Conservation (phyloP, 371 early-diverging fungal species). For the Mucor irregularis region DNA sequence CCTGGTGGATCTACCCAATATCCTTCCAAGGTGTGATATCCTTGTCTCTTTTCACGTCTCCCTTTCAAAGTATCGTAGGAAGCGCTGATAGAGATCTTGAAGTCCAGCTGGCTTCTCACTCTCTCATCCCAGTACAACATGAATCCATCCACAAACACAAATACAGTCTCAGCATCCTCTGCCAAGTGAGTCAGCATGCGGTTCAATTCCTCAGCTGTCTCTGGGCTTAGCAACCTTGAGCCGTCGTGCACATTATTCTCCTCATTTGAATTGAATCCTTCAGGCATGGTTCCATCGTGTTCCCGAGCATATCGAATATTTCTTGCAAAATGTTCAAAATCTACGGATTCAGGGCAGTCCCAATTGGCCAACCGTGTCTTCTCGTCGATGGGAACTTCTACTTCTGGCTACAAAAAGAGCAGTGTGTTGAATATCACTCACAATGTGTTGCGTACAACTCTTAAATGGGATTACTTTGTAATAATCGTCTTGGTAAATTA, state of each 20-base stretch:
- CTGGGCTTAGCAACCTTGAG: conserved; percentile 9
- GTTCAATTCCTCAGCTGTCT: conserved; percentile 3
- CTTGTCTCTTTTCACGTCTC: conserved; percentile 68
- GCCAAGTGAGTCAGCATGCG: background rate
- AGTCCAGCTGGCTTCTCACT: conserved; percentile 54
- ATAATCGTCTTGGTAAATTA: conserved; percentile 86
- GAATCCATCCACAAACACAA: conserved; percentile 84
- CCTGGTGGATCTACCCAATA: conserved; percentile 86
- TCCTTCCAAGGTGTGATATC: conserved; percentile 68
- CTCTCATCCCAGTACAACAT: conserved; percentile 60
- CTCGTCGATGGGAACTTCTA: conserved; percentile 67
- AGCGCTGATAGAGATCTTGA: conserved; percentile 65
- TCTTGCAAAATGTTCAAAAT: conserved; percentile 52
- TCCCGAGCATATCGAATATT: conserved; percentile 40
- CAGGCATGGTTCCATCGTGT: conserved; percentile 42
- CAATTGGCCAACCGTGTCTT: conserved; percentile 72
- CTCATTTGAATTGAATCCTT: conserved; percentile 47
- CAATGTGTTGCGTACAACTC: background rate
- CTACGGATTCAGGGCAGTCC: conserved; percentile 85
- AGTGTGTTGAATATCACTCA: background rate
- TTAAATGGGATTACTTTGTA: conserved; percentile 70
- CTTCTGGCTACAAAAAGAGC: conserved; percentile 44
- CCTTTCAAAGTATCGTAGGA: conserved; percentile 60
- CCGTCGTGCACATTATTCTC: conserved; percentile 53
- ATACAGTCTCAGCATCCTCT: conserved; percentile 19